These are phyloP conservation scores for Protomyces macrosporus DNA, from an alignment of 1,139 yeast genomes.

Conservation along the genomic window DNA sequence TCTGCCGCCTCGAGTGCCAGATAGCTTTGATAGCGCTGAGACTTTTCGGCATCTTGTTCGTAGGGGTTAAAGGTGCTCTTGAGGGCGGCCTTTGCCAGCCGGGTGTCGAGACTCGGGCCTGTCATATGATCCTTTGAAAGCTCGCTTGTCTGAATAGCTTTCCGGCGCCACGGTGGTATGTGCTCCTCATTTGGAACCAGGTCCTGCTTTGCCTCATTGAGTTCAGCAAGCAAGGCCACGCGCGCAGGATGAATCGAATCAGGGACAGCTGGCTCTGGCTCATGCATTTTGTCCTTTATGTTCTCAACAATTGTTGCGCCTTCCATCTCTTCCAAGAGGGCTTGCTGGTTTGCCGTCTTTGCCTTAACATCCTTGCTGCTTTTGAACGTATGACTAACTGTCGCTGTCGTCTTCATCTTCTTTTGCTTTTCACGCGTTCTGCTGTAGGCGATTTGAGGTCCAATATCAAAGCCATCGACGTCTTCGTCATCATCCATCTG, in stretches of 20 bases:
- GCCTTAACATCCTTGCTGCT: conserved; percentile 1
- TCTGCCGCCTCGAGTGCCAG: conserved; percentile 30
- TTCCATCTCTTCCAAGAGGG: conserved; percentile 29
- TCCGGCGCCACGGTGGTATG: conserved; percentile 17
- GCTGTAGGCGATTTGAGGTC: conserved; percentile 28
- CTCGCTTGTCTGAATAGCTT: neutral
- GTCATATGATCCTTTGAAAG: conserved; percentile 3
- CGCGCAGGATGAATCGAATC: conserved; percentile 9
- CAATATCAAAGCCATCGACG: conserved; percentile 29
- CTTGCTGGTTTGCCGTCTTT: neutral
- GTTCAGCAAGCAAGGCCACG: neutral
- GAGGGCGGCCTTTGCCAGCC: conserved; percentile 32
- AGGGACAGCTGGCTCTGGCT: conserved; percentile 29
- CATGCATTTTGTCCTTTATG: neutral
- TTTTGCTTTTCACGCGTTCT: conserved; percentile 22
- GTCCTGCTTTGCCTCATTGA: conserved; percentile 25
- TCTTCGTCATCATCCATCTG: conserved; percentile 31
- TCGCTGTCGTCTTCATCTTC: conserved; percentile 15
- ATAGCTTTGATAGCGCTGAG: conserved; percentile 31
- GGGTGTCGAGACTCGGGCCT: conserved; percentile 29
- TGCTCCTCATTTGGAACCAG: conserved; percentile 29
- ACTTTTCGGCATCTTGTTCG: conserved; percentile 30
- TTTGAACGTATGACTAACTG: conserved; percentile 8
- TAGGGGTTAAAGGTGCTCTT: conserved; percentile 33
- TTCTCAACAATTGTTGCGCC: conserved; percentile 32